Base-by-base conservation (phyloP, 208 protist genomes). In the Vickermania spadyakhi region DNA sequence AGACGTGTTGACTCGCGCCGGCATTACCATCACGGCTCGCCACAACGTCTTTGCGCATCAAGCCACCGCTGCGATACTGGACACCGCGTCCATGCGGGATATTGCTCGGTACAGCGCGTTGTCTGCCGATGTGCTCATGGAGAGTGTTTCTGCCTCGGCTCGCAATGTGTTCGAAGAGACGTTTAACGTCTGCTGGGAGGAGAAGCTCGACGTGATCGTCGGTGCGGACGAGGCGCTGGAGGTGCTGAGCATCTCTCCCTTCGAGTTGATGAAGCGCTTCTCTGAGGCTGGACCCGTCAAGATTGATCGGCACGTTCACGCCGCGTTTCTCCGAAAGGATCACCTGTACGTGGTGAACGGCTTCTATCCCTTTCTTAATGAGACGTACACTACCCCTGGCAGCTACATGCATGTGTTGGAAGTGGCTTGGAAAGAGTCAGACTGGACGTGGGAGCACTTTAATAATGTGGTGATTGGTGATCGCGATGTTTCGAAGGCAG, bases 291-390 rank as follows among this genome's bases (percentile, higher is more conserved):
- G 70, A 52, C 72, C 62, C 28, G 41, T 76, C 7, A 64, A 72
- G 30, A 50, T 95, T 54, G 58, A 53, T 7, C 66, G 52, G 18
- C 31, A 68, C 14, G 84, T 70, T 58, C 72, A 78, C 65, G 60
- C 77, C 23, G 83, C 75, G 18, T 75, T 72, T 53, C 56, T 92
- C 18, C 51, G 56, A 0, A 31, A 28, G 14, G 66, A 79, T 42
- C 57, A 73, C 18, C 52, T 69, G 18, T 91, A 75, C 64, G 73
- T 94, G 11, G 57, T 91, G 41, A 94, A 94, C 61, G 87, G 87
- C 7, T 84, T 89, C 62, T 73, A 83, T 42, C 73, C 79, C 26
- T 68, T 77, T 52, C 13, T 86, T 29, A 55, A 72, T 21, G 73
- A 74, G 52, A 68, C 52, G 30, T 87, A 86, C 69, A 65, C 52